These are phyloP conservation scores for Aspergillus thermomutatus DNA, from an alignment of 2,329 filamentous ascomycete species.

Conservation along the genomic window DNA sequence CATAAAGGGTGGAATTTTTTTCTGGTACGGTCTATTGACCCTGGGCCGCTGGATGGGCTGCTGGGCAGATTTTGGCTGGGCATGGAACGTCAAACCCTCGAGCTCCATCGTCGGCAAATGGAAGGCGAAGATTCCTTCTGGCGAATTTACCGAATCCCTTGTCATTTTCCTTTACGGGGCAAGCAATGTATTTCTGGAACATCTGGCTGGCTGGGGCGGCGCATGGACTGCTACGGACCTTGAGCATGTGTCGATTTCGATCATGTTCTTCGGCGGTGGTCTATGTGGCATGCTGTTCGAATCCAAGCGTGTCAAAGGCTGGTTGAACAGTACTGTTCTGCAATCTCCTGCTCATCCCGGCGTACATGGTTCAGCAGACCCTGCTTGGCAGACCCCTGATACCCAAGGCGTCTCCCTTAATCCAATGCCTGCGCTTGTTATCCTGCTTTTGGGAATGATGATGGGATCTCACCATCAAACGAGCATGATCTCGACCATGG, in stretches of 20 bases:
- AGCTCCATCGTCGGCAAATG: conserved; percentile 57
- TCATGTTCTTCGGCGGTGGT: conserved; percentile 91
- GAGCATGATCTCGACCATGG: conserved; percentile 81
- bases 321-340: conserved; percentile 48
- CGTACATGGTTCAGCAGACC: conserved; percentile 41
- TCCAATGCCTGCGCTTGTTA: conserved; percentile 81
- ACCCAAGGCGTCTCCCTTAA: conserved; percentile 77
- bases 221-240: conserved; percentile 76
- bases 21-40: conserved; percentile 85
- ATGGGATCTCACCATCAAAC: conserved; percentile 89
- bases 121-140: conserved; percentile 63
- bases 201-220: conserved; percentile 68
- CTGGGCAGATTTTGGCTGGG: conserved; percentile 89
- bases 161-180: conserved; percentile 87
- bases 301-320: conserved; percentile 63
- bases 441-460: conserved; percentile 85
- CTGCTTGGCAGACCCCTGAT: conserved; percentile 57
- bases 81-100: conserved; percentile 80
- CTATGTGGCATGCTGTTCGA: conserved; percentile 85
- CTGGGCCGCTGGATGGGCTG: conserved; percentile 86
- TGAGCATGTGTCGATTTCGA: conserved; percentile 87
- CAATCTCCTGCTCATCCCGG: conserved; percentile 35
- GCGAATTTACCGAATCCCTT: conserved; percentile 85
- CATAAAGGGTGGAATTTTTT: conserved; percentile 92
- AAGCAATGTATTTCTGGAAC: conserved; percentile 90